phyloP scores from a whole-genome alignment of 2,329 filamentous ascomycete species.

The Aspergillus amoenus region DNA sequence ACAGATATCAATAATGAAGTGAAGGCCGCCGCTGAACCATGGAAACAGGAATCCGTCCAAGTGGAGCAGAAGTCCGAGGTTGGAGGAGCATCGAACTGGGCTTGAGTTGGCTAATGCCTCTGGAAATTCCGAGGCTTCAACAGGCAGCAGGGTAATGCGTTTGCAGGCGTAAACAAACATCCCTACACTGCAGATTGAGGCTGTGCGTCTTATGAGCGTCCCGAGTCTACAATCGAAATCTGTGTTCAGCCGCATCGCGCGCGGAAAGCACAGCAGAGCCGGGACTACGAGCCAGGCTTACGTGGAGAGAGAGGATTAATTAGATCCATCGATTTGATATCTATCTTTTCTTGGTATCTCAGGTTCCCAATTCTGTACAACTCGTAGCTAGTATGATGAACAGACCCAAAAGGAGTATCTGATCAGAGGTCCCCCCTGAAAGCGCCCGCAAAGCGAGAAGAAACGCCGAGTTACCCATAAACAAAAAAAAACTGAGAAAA shows the following conservation, averaged over 20 bases:
- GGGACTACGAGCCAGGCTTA: not conserved
- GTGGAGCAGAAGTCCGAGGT: no score
- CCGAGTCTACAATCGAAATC: not conserved
- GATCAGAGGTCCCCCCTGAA: not conserved
- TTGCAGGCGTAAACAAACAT: not conserved
- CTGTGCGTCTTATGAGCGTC: not conserved
- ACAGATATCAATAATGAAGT: no score
- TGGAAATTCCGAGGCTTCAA: not conserved
- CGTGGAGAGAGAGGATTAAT: not conserved
- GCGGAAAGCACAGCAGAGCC: not conserved
- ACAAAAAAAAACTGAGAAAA: conserved; percentile 3
- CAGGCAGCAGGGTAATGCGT: not conserved
- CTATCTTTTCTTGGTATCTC: conserved; percentile 8
- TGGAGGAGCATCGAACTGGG: no score
- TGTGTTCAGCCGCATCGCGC: not conserved
- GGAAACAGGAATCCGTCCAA: no score
- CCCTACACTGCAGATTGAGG: not conserved
- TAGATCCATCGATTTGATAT: not conserved
- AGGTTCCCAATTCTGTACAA: conserved; percentile 11
- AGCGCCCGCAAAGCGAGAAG: conserved; percentile 6
- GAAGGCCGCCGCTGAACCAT: no score
- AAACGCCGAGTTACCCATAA: conserved; percentile 22
- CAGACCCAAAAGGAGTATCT: conserved; percentile 1
- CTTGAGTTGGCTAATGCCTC: no score
- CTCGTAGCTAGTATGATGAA: not conserved